Conservation (phyloP, 192 early-diverging fungal species). For the Gamsiella multidivaricata region DNA sequence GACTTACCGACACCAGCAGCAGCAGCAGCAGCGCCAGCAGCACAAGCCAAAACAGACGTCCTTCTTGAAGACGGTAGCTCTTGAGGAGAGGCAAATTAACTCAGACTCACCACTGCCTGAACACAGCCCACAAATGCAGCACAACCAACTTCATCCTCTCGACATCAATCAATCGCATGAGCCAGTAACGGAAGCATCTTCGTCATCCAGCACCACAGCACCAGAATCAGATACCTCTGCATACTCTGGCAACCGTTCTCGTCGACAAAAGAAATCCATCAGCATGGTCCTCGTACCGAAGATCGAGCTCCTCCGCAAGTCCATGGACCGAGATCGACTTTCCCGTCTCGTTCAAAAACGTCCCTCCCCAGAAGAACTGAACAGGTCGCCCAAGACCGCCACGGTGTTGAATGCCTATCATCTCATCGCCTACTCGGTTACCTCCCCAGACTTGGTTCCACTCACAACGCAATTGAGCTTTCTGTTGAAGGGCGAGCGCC, state of each 20-base stretch:
- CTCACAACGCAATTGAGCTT: constrained; percentile 26
- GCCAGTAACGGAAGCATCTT: too few relatives aligned
- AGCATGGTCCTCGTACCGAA: constrained; percentile 34
- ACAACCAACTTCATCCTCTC: too few relatives aligned
- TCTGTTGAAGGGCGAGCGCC: constrained; percentile 23
- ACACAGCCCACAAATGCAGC: too few relatives aligned
- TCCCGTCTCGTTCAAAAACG: constrained; percentile 32
- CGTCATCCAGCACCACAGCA: neutral
- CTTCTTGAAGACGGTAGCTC: too few relatives aligned
- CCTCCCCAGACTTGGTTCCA: constrained; percentile 24
- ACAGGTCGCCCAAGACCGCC: constrained; percentile 25
- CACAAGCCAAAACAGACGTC: neutral
- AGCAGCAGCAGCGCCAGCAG: neutral
- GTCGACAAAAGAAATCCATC: constrained; percentile 29
- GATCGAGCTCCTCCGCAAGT: constrained; percentile 22
- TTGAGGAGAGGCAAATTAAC: too few relatives aligned
- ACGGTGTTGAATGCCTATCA: constrained; percentile 28
- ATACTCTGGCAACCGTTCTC: neutral
- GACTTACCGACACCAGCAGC: constrained; percentile 17
- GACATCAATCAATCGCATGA: too few relatives aligned
- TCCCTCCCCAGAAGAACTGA: constrained; percentile 30
- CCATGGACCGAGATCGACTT: constrained; percentile 36
- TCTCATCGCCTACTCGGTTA: constrained; percentile 16
- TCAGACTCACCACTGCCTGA: too few relatives aligned
- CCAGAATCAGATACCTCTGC: neutral